A percentile compares a stretch with the other conserved stretches of the same genome.
These are phyloP conservation scores for Mycena olivaceomarginata DNA, from an alignment of 768 basidiomycete genomes.

Conservation along the genomic window DNA sequence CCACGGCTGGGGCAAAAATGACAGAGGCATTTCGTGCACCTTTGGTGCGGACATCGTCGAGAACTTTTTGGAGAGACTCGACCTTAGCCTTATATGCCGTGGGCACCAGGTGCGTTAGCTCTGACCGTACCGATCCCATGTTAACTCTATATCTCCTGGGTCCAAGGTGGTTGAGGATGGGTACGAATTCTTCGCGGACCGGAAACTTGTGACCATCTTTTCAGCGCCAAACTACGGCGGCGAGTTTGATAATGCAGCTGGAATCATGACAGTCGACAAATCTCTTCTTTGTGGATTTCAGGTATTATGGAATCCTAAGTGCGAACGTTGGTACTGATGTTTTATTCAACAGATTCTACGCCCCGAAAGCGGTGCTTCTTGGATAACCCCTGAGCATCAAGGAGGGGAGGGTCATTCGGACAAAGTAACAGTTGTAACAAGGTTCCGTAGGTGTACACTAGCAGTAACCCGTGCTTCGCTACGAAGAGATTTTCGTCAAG, in stretches of 20 bases:
- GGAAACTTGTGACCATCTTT: conserved; percentile 88
- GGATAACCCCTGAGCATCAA: too few relatives aligned
- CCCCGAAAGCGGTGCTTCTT: too few relatives aligned
- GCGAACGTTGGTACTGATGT: too few relatives aligned
- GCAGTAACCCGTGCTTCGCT: too few relatives aligned
- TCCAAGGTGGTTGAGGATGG: conserved; percentile 91
- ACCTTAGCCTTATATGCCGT: conserved; percentile 99
- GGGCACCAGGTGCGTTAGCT: conserved; percentile 92
- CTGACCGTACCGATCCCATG: conserved; percentile 75
- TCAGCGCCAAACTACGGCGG: conserved; percentile 86
- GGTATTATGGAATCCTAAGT: too few relatives aligned
- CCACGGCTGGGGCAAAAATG: conserved; percentile 99
- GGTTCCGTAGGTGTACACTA: too few relatives aligned
- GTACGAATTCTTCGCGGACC: conserved; percentile 91
- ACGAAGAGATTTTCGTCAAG: too few relatives aligned
- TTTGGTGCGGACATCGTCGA: conserved; percentile 99
- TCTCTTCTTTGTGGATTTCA: too few relatives aligned
- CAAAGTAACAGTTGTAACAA: too few relatives aligned
- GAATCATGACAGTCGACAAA: conserved; percentile 25
- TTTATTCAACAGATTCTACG: too few relatives aligned
- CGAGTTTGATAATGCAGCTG: conserved; percentile 89
- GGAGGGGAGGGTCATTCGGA: too few relatives aligned
- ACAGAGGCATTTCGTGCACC: conserved; percentile 98
- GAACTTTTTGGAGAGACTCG: conserved; percentile 98
- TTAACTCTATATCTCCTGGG: neutral